A percentile compares a stretch with the other conserved stretches of the same genome.
Conservation (phyloP, 1,284 basidiomycete species). For the Fomitopsis schrenkii region DNA sequence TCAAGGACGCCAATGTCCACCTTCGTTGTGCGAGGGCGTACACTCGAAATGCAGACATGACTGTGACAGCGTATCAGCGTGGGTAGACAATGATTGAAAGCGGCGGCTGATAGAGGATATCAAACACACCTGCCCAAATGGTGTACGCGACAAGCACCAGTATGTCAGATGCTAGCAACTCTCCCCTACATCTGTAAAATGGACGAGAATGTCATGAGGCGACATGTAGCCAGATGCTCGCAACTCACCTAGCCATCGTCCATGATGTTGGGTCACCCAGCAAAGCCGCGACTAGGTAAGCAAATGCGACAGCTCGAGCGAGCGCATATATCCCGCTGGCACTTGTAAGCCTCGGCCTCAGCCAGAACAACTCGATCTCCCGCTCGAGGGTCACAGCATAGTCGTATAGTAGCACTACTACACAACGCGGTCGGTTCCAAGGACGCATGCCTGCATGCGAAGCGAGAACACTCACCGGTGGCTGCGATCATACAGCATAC, state of each 20-base stretch:
- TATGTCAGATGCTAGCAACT: background rate
- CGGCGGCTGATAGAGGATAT: no score
- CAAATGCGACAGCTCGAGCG: constrained; percentile 1
- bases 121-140: background rate
- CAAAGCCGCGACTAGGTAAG: background rate
- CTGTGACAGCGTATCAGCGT: background rate
- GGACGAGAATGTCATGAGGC: background rate
- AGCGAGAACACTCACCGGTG: no score
- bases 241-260: background rate
- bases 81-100: background rate
- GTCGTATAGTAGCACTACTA: constrained; percentile 4
- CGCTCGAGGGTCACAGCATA: constrained; percentile 4
- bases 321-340: constrained; percentile 1
- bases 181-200: background rate
- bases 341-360: background rate
- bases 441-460: no score
- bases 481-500: no score
- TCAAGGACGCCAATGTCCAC: background rate
- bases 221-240: no score
- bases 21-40: background rate
- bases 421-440: no score
- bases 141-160: background rate
- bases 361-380: constrained; percentile 7
- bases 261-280: background rate
- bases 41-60: background rate